These are phyloP conservation scores for Rubia balearica DNA, from an alignment of 305 asterid species.

Conservation along the genomic window DNA sequence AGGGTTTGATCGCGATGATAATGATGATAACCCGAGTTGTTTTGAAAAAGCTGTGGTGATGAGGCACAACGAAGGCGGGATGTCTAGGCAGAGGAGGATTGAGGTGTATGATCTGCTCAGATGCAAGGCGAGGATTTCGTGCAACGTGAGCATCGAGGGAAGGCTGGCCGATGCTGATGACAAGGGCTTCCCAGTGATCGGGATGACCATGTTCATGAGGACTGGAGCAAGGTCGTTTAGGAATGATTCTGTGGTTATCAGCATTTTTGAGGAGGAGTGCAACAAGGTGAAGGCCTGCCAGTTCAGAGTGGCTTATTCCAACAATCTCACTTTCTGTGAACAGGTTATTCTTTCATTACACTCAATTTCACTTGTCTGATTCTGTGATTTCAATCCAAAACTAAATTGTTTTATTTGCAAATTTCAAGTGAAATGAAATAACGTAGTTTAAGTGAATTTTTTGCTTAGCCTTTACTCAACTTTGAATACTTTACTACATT, in stretches of 20 bases:
- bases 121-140: constrained; percentile 53
- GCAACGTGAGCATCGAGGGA: constrained; percentile 34
- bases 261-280: constrained; percentile 45
- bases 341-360: constrained; percentile 32
- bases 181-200: constrained; percentile 26
- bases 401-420: background rate
- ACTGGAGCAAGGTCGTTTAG: constrained; percentile 54
- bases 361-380: background rate
- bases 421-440: background rate
- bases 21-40: constrained; percentile 22
- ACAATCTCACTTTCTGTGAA: constrained; percentile 54
- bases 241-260: constrained; percentile 43
- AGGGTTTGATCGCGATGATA: constrained; percentile 4
- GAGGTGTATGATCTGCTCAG: constrained; percentile 52
- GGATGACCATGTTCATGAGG: constrained; percentile 65
- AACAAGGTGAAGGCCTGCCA: constrained; percentile 37
- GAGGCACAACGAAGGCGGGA: constrained; percentile 75
- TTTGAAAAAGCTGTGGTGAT: constrained; percentile 61
- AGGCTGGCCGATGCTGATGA: constrained; percentile 14
- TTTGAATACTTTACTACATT: background rate
- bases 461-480: background rate
- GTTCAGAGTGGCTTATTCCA: constrained; percentile 47
- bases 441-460: background rate
- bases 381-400: background rate
- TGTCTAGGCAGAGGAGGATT: constrained; percentile 48